Percentiles rank a stretch among this genome's conserved stretches.
These are phyloP conservation scores for Pelargonium citronellum DNA, from an alignment of 441 rosid species.

Conservation along the genomic window DNA sequence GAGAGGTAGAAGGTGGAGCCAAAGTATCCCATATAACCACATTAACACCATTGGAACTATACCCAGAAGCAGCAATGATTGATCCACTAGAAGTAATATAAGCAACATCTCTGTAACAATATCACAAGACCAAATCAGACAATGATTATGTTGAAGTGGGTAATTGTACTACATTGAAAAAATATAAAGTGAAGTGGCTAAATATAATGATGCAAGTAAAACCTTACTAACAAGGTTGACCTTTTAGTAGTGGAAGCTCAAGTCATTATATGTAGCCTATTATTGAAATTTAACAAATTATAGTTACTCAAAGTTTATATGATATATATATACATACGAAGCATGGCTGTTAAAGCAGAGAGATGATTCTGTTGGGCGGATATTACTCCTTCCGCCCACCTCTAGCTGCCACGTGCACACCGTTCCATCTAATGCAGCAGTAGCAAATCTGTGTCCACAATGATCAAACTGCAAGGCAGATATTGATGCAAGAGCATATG, in stretches of 20 bases:
- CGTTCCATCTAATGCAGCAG: constrained; percentile 86
- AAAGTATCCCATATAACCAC: constrained; percentile 93
- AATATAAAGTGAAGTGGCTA: no score
- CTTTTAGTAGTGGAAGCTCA: no score
- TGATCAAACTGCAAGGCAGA: constrained; percentile 81
- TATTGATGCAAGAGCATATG: constrained; percentile 84
- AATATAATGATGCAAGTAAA: no score
- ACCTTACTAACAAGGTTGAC: no score
- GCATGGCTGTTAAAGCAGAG: constrained; percentile 82
- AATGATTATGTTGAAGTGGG: neutral
- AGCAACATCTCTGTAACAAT: constrained; percentile 65
- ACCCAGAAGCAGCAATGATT: constrained; percentile 82
- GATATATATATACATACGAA: constrained; percentile 46
- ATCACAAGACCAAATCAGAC: constrained; percentile 5
- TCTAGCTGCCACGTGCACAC: constrained; percentile 92
- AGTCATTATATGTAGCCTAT: no score
- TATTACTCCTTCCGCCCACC: constrained; percentile 90
- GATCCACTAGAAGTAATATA: constrained; percentile 89
- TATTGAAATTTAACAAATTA: no score
- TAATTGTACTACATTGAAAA: no score
- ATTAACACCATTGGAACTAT: constrained; percentile 72
- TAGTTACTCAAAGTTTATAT: constrained; percentile 8
- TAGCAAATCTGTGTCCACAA: constrained; percentile 86
- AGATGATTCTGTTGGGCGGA: constrained; percentile 77
- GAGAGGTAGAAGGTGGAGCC: constrained; percentile 89